phyloP scores from a whole-genome alignment of 2,329 filamentous ascomycete genomes.

The Bipolaris sorokiniana region DNA sequence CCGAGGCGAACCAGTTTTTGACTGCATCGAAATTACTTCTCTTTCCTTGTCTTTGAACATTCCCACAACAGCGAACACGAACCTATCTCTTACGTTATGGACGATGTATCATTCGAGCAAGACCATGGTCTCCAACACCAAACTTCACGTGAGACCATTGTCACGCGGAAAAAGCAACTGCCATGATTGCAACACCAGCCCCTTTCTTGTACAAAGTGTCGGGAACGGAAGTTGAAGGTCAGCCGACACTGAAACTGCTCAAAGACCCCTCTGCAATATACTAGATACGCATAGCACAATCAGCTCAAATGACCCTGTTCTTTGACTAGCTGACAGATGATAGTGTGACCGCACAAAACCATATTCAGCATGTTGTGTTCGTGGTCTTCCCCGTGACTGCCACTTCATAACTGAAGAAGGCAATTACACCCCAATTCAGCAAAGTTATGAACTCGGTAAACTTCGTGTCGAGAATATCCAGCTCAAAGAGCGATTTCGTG shows the following conservation, averaged over 20 bases:
- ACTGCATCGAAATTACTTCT: not conserved
- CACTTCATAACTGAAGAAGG: constrained; percentile 55
- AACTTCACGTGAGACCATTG: constrained; percentile 10
- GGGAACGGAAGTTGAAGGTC: constrained; percentile 58
- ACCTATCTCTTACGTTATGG: not conserved
- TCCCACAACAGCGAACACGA: not conserved
- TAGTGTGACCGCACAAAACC: constrained; percentile 59
- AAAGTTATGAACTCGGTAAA: constrained; percentile 56
- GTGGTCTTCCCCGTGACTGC: constrained; percentile 56
- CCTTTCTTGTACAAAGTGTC: constrained; percentile 57
- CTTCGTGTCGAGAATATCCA: constrained; percentile 54
- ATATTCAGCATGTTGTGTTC: constrained; percentile 57
- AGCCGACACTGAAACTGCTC: constrained; percentile 6
- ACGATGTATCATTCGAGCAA: constrained; percentile 24
- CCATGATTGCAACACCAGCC: constrained; percentile 53
- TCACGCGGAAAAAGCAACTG: constrained; percentile 45
- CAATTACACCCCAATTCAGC: constrained; percentile 55
- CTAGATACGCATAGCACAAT: not conserved
- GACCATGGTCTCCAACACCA: constrained; percentile 18
- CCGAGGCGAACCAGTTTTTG: not conserved
- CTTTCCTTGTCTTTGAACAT: not conserved
- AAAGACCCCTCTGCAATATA: not conserved
- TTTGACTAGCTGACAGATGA: not conserved
- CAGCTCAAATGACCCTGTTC: not conserved
- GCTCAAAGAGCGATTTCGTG: constrained; percentile 52